phyloP scores from a whole-genome alignment of 192 early-diverging fungal species.

The Coemansia sp. region DNA sequence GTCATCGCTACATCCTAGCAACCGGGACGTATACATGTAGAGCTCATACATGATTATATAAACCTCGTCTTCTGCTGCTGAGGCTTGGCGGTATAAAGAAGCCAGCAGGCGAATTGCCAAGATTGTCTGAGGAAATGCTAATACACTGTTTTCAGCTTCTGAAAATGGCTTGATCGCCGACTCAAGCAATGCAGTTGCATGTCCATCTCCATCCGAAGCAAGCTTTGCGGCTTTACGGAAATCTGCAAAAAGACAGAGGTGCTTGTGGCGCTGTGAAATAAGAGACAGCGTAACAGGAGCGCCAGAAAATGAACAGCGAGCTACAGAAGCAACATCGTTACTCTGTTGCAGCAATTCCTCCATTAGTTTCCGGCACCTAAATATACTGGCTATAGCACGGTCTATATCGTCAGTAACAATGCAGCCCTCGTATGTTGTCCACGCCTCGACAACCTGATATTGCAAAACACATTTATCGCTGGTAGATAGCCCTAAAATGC shows the following conservation, averaged over 20 bases:
- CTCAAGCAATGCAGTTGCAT: constrained; percentile 8
- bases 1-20: constrained; percentile 5
- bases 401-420: constrained; percentile 12
- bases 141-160: neutral
- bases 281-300: constrained; percentile 18
- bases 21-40: constrained; percentile 19
- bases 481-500: neutral
- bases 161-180: constrained; percentile 6
- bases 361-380: constrained; percentile 10
- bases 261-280: constrained; percentile 16
- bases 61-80: neutral
- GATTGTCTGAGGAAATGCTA: constrained; percentile 32
- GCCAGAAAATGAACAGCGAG: constrained; percentile 29
- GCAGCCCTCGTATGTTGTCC: constrained; percentile 34
- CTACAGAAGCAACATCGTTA: neutral
- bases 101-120: constrained; percentile 29
- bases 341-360: neutral
- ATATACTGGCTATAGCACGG: constrained; percentile 10
- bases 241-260: constrained; percentile 10
- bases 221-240: constrained; percentile 20
- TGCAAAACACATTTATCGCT: constrained; percentile 5
- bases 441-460: constrained; percentile 30
- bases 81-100: constrained; percentile 10
- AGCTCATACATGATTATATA: constrained; percentile 28
- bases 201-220: constrained; percentile 3